Conservation (phyloP, 306 rosid genomes). For the Gastrolobium villosum region DNA sequence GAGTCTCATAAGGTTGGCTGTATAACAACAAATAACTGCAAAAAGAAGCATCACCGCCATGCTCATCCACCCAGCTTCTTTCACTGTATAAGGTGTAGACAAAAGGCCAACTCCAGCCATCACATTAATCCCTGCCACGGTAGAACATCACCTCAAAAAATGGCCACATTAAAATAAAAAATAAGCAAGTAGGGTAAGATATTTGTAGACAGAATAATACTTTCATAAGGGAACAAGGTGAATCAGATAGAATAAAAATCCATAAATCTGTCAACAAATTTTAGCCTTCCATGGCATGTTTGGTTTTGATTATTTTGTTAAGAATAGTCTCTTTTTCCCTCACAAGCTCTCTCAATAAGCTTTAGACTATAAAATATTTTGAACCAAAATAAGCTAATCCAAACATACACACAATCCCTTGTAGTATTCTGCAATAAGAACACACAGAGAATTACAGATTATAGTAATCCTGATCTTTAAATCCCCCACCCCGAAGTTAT, state of each 20-base stretch:
- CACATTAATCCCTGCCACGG: conserved; percentile 67
- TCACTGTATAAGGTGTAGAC: conserved; percentile 70
- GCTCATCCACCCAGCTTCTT: conserved; percentile 79
- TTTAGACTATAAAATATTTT: not conserved
- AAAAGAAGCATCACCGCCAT: conserved; percentile 65
- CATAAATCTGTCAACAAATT: not conserved
- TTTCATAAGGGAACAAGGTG: not conserved
- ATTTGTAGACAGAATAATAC: not conserved
- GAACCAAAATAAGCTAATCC: not conserved
- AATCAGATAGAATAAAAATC: not conserved
- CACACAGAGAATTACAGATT: not conserved
- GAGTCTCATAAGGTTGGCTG: conserved; percentile 71
- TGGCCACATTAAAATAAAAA: not conserved
- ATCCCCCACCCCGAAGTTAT: no score
- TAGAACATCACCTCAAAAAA: conserved; percentile 2
- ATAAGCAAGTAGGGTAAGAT: not conserved
- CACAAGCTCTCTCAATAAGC: not conserved
- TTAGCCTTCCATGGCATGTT: not conserved
- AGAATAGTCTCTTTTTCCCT: not conserved
- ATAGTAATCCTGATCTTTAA: not conserved
- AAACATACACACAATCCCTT: not conserved
- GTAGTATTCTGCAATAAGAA: not conserved
- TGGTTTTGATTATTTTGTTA: not conserved
- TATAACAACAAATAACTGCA: conserved; percentile 73
- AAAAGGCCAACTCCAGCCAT: conserved; percentile 84